Conservation (phyloP, 1,139 yeast genomes). For the Yamadazyma blattariae region DNA sequence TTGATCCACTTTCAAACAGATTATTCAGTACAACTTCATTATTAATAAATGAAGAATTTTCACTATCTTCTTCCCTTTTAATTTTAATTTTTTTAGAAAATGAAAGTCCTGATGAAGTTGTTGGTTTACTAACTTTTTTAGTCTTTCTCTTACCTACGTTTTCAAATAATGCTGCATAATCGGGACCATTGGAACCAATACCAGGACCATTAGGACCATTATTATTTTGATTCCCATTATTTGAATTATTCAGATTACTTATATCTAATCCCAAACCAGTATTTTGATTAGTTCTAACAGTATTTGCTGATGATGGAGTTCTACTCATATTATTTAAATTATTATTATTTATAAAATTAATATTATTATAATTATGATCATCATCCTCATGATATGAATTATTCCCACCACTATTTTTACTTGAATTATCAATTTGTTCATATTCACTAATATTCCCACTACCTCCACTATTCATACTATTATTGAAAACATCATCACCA, state of each 20-base stretch:
- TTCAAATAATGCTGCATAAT: slow-evolving; percentile 46
- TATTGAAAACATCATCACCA: no score
- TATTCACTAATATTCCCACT: slow-evolving; percentile 1
- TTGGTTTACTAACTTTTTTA: slow-evolving; percentile 27
- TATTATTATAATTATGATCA: slow-evolving; percentile 4
- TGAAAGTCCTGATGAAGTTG: slow-evolving; percentile 8
- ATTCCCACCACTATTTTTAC: slow-evolving; percentile 12
- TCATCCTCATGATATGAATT: slow-evolving; percentile 12
- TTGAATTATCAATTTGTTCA: slow-evolving; percentile 10
- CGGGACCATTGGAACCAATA: slow-evolving; percentile 21
- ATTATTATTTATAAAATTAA: no score
- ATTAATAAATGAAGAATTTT: slow-evolving; percentile 3
- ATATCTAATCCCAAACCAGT: slow-evolving; percentile 4
- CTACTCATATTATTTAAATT: slow-evolving; percentile 16
- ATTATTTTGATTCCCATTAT: no score
- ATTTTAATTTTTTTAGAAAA: slow-evolving; percentile 13
- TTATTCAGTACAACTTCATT: slow-evolving; percentile 14
- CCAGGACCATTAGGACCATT: no score
- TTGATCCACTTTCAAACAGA: slow-evolving; percentile 14
- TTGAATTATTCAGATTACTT: slow-evolving; percentile 5
- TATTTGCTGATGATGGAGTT: slow-evolving; percentile 24
- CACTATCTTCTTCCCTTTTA: slow-evolving; percentile 6
- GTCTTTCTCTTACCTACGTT: slow-evolving; percentile 39
- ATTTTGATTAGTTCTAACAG: slow-evolving; percentile 12
- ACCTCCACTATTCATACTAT: background rate